phyloP scores from a whole-genome alignment of 176 grass and related monocot genomes.

The Bolboschoenus planiculmis region DNA sequence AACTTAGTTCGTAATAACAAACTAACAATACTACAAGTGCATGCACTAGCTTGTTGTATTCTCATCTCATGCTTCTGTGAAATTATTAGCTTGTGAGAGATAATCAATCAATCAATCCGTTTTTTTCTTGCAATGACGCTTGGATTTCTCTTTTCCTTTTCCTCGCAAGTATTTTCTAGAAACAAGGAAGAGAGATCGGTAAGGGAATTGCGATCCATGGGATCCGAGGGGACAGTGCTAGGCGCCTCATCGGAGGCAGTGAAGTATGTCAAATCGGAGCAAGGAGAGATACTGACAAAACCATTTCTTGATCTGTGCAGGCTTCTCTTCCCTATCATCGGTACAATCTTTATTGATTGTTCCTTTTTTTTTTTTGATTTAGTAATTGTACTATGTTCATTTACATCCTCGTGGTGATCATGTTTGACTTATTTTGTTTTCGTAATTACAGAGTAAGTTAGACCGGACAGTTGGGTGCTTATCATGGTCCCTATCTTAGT shows the following conservation, averaged over 20 bases:
- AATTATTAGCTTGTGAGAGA: background rate
- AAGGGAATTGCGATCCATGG: background rate
- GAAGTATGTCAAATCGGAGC: constrained; percentile 16
- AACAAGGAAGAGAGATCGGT: constrained; percentile 1
- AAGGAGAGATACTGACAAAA: constrained; percentile 25
- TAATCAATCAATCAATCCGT: background rate
- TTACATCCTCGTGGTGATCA: no score
- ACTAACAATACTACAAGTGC: background rate
- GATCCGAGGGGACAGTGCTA: constrained; percentile 2
- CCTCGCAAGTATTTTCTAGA: background rate
- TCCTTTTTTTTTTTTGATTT: no score
- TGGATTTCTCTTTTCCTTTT: background rate
- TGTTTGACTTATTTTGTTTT: no score
- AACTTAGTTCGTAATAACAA: background rate
- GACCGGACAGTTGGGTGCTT: no score
- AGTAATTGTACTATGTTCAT: no score
- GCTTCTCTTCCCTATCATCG: constrained; percentile 15
- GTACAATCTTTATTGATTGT: background rate
- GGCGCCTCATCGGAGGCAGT: background rate
- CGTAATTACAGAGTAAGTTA: no score
- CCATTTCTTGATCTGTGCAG: constrained; percentile 27
- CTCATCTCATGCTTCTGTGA: background rate
- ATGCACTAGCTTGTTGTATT: background rate
- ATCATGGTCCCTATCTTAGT: no score
- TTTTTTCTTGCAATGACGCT: background rate